Evolutionary conservation across 2,329 filamentous ascomycete species (phyloP).

Genomic region (Beauveria sp.): DNA sequence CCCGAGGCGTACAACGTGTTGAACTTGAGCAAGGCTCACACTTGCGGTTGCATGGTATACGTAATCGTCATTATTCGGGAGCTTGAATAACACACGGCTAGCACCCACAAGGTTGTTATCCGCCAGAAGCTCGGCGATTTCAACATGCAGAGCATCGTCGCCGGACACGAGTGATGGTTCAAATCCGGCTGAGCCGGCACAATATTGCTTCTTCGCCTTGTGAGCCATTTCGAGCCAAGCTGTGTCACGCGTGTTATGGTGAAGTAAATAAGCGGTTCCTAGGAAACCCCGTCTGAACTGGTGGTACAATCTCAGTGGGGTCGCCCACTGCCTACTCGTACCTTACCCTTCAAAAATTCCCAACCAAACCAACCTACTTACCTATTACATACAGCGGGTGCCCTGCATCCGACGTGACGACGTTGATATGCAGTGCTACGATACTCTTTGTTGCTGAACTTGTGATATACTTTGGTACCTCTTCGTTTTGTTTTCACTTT

Average conservation of each 20-base stretch:
- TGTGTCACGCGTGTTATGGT: not conserved
- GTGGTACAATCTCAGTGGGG: not conserved
- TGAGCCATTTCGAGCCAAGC: constrained; percentile 19
- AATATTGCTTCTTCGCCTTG: constrained; percentile 26
- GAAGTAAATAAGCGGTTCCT: not conserved
- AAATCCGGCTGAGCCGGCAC: constrained; percentile 38
- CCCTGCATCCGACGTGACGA: too few species aligned
- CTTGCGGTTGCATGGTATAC: constrained; percentile 45
- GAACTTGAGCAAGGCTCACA: constrained; percentile 40
- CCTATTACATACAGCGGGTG: too few species aligned
- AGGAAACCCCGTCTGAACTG: too few species aligned
- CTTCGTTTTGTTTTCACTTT: not conserved
- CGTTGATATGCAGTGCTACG: too few species aligned
- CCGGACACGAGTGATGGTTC: constrained; percentile 32
- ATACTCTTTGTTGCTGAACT: not conserved
- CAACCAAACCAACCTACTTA: too few species aligned
- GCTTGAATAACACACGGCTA: constrained; percentile 34
- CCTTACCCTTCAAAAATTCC: too few species aligned
- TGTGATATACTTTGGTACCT: not conserved
- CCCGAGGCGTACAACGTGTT: constrained; percentile 37
- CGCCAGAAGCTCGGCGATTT: constrained; percentile 30
- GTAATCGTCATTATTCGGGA: constrained; percentile 37
- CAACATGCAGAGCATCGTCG: constrained; percentile 30
- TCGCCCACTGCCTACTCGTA: not conserved
- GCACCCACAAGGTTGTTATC: constrained; percentile 35